Percentiles rank a stretch among this genome's conserved stretches.
Conservation (phyloP, 306 rosid species). For the Trifolium dubium region DNA sequence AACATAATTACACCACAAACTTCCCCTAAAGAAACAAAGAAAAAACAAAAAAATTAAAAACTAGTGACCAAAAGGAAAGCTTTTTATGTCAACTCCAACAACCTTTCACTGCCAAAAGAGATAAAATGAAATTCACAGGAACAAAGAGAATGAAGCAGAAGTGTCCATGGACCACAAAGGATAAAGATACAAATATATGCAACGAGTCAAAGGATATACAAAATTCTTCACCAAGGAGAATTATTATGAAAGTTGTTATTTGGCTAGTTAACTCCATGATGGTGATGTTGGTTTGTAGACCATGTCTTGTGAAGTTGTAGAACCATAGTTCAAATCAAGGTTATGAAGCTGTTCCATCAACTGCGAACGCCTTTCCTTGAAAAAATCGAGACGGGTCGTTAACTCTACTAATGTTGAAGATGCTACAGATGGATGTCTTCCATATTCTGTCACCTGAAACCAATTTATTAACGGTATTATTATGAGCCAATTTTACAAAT, state of each 20-base stretch:
- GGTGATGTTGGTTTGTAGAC: constrained; percentile 84
- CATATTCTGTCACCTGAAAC: constrained; percentile 67
- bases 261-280: constrained; percentile 73
- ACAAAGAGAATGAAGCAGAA: constrained; percentile 44
- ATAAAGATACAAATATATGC: constrained; percentile 54
- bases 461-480: neutral
- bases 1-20: constrained; percentile 54
- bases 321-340: constrained; percentile 90
- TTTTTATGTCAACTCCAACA: constrained; percentile 54
- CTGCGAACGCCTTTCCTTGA: constrained; percentile 98
- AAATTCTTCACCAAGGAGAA: constrained; percentile 49
- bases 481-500: too few species aligned
- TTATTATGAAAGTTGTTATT: constrained; percentile 50
- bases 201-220: constrained; percentile 71
- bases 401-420: constrained; percentile 91
- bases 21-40: constrained; percentile 43
- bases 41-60: constrained; percentile 8
- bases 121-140: constrained; percentile 26
- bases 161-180: constrained; percentile 42
- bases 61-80: constrained; percentile 42
- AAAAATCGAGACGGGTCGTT: constrained; percentile 96
- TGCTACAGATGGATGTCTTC: constrained; percentile 80
- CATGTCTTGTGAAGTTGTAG: constrained; percentile 73
- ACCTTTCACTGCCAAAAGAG: constrained; percentile 49
- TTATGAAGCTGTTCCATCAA: constrained; percentile 99